Conservation (phyloP, 306 rosid species). For the Erythrophleum fordii region DNA sequence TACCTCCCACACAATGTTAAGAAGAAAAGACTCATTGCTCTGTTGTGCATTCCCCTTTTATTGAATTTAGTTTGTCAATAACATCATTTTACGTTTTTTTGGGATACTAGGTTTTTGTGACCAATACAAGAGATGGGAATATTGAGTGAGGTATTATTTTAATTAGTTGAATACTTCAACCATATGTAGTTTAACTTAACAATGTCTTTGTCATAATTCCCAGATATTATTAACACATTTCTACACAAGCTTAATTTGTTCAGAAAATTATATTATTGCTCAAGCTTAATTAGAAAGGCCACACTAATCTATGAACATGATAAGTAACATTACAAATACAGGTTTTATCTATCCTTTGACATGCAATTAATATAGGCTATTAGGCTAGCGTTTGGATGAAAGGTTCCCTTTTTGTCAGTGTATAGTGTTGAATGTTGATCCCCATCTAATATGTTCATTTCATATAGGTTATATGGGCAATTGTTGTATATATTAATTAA, state of each 20-base stretch:
- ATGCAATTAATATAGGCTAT: neutral
- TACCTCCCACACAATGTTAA: too few species aligned
- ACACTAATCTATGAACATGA: too few species aligned
- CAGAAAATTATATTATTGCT: neutral
- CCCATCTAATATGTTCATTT: neutral
- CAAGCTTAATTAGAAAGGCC: too few species aligned
- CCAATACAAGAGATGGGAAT: too few species aligned
- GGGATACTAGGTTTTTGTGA: too few species aligned
- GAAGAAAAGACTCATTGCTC: too few species aligned
- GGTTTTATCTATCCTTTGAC: neutral
- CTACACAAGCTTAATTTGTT: neutral
- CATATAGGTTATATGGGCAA: too few species aligned
- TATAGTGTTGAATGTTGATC: neutral
- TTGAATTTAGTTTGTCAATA: too few species aligned
- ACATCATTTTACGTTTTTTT: too few species aligned
- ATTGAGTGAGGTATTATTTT: too few species aligned
- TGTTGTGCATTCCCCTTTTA: too few species aligned
- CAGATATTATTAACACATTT: neutral
- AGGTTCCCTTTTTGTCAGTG: neutral
- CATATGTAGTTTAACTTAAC: neutral
- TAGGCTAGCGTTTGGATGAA: neutral
- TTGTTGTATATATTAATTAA: neutral
- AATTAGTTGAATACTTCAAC: conserved; percentile 14
- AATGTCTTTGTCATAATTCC: neutral
- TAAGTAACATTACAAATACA: neutral